These are phyloP conservation scores for Chaetomium sp. DNA, from an alignment of 2,329 filamentous ascomycete species.

Conservation along the genomic window DNA sequence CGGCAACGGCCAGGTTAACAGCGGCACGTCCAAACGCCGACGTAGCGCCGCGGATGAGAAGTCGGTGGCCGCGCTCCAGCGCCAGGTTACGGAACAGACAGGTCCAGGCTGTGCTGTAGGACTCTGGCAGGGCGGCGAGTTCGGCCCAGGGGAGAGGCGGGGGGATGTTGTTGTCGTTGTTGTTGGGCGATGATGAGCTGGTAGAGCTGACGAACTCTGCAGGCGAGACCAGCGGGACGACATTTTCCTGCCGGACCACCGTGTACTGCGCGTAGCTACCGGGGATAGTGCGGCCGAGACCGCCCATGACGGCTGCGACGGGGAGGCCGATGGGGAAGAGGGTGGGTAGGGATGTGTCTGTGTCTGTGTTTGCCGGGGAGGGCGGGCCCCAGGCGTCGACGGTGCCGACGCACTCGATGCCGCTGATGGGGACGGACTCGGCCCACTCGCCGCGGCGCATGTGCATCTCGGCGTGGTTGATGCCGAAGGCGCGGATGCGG, in stretches of 20 bases:
- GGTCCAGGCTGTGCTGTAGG: constrained; percentile 35
- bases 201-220: background rate
- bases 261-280: constrained; percentile 37
- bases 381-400: constrained; percentile 26
- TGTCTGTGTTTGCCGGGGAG: too few relatives aligned
- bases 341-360: too few relatives aligned
- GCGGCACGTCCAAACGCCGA: constrained; percentile 36
- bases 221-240: constrained; percentile 25
- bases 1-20: constrained; percentile 21
- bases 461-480: constrained; percentile 41
- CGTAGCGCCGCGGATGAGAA: constrained; percentile 37
- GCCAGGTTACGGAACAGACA: constrained; percentile 34
- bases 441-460: constrained; percentile 39
- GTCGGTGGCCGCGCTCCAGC: constrained; percentile 27
- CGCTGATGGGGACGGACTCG: constrained; percentile 33
- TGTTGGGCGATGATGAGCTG: too few relatives aligned
- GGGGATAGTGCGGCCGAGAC: constrained; percentile 33
- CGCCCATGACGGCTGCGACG: constrained; percentile 37
- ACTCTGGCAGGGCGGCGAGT: constrained; percentile 36
- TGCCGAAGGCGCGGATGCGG: constrained; percentile 35
- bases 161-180: background rate
- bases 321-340: constrained; percentile 27
- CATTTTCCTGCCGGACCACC: constrained; percentile 29
- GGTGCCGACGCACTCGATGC: constrained; percentile 38
- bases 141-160: constrained; percentile 30